These are phyloP conservation scores for Chytriomyces sp. DNA, from an alignment of 192 early-diverging fungal species.

Conservation along the genomic window DNA sequence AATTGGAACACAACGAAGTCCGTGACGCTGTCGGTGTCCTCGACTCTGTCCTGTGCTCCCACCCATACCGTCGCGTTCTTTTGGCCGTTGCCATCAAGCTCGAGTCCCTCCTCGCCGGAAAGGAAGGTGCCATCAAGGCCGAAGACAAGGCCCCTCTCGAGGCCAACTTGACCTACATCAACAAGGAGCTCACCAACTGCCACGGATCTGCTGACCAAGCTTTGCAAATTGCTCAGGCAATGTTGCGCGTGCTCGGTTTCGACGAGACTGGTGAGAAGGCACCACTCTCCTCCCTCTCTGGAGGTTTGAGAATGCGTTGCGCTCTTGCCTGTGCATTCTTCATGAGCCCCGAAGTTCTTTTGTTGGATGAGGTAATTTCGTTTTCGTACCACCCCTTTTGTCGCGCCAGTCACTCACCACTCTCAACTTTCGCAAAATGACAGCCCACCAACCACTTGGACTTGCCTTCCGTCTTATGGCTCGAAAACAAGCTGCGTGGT, in stretches of 20 bases:
- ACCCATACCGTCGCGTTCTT: conserved; percentile 82
- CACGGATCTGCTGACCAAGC: conserved; percentile 72
- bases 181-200: conserved; percentile 80
- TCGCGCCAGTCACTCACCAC: background rate
- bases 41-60: conserved; percentile 60
- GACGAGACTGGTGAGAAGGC: conserved; percentile 29
- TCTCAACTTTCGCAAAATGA: background rate
- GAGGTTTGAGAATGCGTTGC: conserved; percentile 90
- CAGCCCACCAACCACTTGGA: conserved; percentile 83
- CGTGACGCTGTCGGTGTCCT: conserved; percentile 28
- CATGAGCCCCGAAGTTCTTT: conserved; percentile 79
- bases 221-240: conserved; percentile 17
- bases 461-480: conserved; percentile 64
- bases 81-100: conserved; percentile 68
- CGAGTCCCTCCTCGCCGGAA: conserved; percentile 68
- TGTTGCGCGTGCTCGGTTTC: conserved; percentile 31
- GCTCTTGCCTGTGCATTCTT: conserved; percentile 85
- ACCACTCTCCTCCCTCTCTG: conserved; percentile 74
- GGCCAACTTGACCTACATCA: conserved; percentile 77
- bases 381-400: background rate
- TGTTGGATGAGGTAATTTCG: conserved; percentile 69
- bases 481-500: conserved; percentile 72
- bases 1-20: conserved; percentile 25
- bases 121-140: conserved; percentile 83
- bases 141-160: conserved; percentile 76